Percentiles rank a stretch among this genome's conserved stretches.
Conservation (phyloP, 1,284 basidiomycete species). For the Rhodotorula sp. region DNA sequence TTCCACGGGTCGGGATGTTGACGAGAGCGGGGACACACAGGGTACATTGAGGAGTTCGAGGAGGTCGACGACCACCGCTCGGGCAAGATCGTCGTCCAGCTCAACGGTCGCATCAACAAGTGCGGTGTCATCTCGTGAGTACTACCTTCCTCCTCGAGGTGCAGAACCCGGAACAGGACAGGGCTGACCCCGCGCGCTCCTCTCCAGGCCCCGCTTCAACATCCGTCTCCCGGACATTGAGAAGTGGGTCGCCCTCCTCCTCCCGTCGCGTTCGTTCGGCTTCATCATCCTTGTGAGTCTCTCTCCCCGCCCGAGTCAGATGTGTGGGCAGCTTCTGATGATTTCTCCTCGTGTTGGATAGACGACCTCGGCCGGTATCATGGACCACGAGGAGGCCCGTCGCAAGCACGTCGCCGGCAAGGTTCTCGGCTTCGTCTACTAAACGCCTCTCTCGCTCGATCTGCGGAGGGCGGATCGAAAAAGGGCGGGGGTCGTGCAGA, state of each 20-base stretch:
- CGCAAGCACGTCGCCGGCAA: constrained; percentile 85
- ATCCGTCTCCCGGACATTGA: constrained; percentile 90
- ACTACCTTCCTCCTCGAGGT: constrained; percentile 60
- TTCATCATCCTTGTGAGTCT: constrained; percentile 81
- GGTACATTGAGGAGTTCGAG: constrained; percentile 99
- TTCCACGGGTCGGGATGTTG: no score
- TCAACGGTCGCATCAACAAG: constrained; percentile 99
- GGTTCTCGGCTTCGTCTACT: constrained; percentile 30
- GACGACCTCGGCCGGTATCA: constrained; percentile 97
- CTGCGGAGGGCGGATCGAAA: no score
- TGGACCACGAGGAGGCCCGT: constrained; percentile 99
- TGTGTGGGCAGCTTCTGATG: neutral
- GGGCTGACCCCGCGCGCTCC: neutral
- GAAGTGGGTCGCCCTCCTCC: constrained; percentile 86
- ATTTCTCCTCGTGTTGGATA: constrained; percentile 45
- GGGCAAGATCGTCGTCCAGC: constrained; percentile 97
- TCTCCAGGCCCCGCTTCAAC: constrained; percentile 74
- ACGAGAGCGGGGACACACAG: neutral
- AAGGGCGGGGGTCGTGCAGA: no score
- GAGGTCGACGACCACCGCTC: constrained; percentile 99
- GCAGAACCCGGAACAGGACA: no score
- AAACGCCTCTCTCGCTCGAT: no score
- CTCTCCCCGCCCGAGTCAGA: no score
- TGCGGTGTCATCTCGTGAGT: constrained; percentile 80
- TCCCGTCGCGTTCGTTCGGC: constrained; percentile 94